Evolutionary conservation across 768 basidiomycete species (phyloP), one percentile per base, ranked within the genome.

Genomic region (Ramaria sp.): DNA sequence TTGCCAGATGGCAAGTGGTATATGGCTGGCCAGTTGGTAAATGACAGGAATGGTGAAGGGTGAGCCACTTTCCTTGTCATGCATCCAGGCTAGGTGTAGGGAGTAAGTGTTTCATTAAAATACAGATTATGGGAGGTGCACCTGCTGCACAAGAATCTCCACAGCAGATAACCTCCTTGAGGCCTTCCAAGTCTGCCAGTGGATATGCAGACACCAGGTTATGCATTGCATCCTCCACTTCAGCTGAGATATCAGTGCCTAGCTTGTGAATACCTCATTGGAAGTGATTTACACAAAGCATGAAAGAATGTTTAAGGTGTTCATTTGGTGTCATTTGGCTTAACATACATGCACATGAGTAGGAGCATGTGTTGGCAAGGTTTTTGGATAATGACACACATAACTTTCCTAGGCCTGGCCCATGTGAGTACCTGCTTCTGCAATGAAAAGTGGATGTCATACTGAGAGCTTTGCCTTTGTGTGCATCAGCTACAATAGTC

Each of bases 381-480:
- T 17, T 54, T 39, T 27, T 54, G 30, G 48, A 59, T 52, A 58
- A 45, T 60, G 41, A 55, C 51, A 3, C 66, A 62, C 7, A 63
- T 51, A 10, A 62, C 63, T 66, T 31, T 0, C 13, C 15, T 15
- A 41, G 39, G 7, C 39, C 39, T 41, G n/a, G 38, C n/a, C n/a
- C n/a, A n/a, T n/a, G n/a, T n/a, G n/a, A n/a, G n/a, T n/a, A n/a
- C n/a, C n/a, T n/a, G n/a, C n/a, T n/a, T n/a, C n/a, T 39, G 38
- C 7, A 39, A 39, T 9, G 38, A 15, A 15, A 31, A 27, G 4
- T 17, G 20, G n/a, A 41, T 12, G 3, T 6, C 7, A 7, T 20
- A 65, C 68, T 63, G 1, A 61, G 51, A 1, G 63, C 66, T 46
- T 68, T 63, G 1, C 66, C 65, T 52, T 41, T 66, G 49, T 68